A percentile compares a stretch with the other conserved stretches of the same genome.
phyloP scores from a whole-genome alignment of 257 asterid species.

The Parsonsia alboflavescens region DNA sequence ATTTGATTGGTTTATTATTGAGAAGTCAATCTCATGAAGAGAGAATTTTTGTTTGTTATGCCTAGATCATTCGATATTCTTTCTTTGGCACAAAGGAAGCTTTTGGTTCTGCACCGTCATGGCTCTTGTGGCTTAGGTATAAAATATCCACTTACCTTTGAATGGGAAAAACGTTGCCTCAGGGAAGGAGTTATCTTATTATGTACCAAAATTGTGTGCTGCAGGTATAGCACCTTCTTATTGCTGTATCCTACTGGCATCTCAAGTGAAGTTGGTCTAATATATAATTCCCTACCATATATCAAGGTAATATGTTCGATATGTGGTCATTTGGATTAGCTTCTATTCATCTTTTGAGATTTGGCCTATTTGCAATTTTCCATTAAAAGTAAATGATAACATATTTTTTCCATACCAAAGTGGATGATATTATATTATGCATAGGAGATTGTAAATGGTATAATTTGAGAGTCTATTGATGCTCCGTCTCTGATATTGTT shows the following conservation, averaged over 20 bases:
- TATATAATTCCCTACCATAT: slow-evolving; percentile 62
- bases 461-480: background rate
- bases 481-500: background rate
- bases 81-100: slow-evolving; percentile 86
- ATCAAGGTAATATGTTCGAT: slow-evolving; percentile 36
- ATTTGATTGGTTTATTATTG: background rate
- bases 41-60: background rate
- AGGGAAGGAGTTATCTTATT: background rate
- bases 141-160: background rate
- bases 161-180: background rate
- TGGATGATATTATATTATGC: background rate
- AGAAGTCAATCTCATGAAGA: background rate
- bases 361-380: background rate
- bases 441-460: background rate
- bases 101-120: slow-evolving; percentile 68
- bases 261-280: slow-evolving; percentile 83
- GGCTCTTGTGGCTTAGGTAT: slow-evolving; percentile 82
- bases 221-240: slow-evolving; percentile 82
- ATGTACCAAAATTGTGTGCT: background rate
- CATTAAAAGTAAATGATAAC: background rate
- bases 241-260: slow-evolving; percentile 82
- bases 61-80: slow-evolving; percentile 60
- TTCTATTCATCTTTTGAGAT: background rate
- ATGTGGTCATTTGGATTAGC: background rate
- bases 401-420: background rate